Base-by-base conservation (phyloP, 176 grass and related monocot species). In the Typha latifolia region DNA sequence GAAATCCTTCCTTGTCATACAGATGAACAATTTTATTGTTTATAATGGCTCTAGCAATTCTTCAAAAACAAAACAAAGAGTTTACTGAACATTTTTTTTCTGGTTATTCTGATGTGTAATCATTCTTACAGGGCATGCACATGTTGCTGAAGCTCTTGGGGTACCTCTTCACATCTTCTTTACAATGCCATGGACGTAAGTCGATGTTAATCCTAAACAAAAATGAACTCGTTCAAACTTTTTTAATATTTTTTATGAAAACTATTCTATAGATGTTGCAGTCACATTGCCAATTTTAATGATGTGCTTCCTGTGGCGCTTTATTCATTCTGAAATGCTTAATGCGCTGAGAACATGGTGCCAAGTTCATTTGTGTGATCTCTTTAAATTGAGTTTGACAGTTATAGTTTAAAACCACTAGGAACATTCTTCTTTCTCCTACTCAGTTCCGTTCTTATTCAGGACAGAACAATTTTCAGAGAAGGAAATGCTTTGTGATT, bases 161-260 rank as follows among this genome's bases (percentile, higher is more conserved):
- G 81, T 84, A 48, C 88, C 93, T 78, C 78, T 97, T 72, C 88
- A 92, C 49, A 97, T 97, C 53, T 92, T 97, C 78, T 97, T 97
- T 66, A 97, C 93, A 79, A 91, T 97, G 80, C 93, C 93, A 63
- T 97, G 93, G 93, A 97, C 93, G 93, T 97, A 74, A 89, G 93
- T 88, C 65, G 71, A n/a, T 72, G 55, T 71, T 78, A 72, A 73
- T 52, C 32, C 67, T 21, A 59, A 59, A 59, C 53, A 19, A 22
- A 55, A 21, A 19, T 19, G 49, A 13, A 32, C 16, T 51, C 12
- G n/a, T 26, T 27, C 12, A 47, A 62, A 19, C 48, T 34, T 15
- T 67, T 48, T 32, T 79, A 13, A 51, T 57, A n/a, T 48, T 61
- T 2, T 62, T 61, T 14, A 31, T 15, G 23, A 12, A 23, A 21